Evolutionary conservation across 257 asterid species (phyloP), one percentile per base, ranked within the genome.

Genomic region (Pogostemon cablin): DNA sequence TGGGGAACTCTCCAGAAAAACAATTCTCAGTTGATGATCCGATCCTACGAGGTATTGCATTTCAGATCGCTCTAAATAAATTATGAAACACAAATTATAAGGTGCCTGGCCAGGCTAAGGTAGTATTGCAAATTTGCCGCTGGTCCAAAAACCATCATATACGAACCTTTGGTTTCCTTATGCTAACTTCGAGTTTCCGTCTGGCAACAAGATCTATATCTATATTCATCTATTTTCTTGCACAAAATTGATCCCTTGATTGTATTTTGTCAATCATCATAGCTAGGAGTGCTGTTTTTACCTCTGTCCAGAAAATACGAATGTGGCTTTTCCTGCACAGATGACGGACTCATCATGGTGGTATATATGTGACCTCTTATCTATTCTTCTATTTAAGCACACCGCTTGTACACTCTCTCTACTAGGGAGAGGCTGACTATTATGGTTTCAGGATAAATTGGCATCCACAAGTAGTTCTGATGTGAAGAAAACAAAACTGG

Each of bases 1-100:
- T 93, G 99, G 99, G 99, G 99, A 48, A 82, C 89, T 73, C 96
- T 93, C 69, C 99, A 93, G 81, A 93, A 93, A 74, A 90, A 87
- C 81, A 90, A 87, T 79, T 93, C 99, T 68, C 99, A 93, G 83
- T 76, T 91, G 80, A 93, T 93, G 99, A 91, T 93, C 75, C 99
- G 99, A 71, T 93, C 96, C 0, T 90, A 92, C 6, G 98, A 92
- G 96, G 98, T 89, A 79, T 20, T 65, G 7, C 64, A 15, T 66
- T 35, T 65, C 25, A 38, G 37, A 41, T 64, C 39, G 39, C 7
- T 67, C 41, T n/a, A 53, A 11, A 69, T 56, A 39, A 65, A 46
- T 20, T 6, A 9, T 25, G 32, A 25, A 58, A 52, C 55, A 62
- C 32, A 68, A 40, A 6, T 53, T n/a, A 50, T 42, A 17, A 37